Percentiles rank a stretch among this genome's conserved stretches.
Conservation (phyloP, 106 monocot species). For the Dendrobium officinale region DNA sequence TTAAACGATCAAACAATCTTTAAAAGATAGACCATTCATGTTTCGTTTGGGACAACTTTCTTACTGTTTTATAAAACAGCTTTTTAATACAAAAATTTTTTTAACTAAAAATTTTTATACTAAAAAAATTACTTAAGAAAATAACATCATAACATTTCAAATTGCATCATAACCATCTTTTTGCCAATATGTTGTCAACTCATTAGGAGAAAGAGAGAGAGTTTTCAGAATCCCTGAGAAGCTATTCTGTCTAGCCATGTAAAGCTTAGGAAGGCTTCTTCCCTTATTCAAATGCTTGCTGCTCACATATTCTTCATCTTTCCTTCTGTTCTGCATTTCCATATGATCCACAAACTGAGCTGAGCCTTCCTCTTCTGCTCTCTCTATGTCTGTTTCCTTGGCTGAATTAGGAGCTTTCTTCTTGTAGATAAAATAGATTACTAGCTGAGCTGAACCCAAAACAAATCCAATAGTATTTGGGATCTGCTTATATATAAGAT, state of each 20-base stretch:
- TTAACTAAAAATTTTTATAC: too few relatives aligned
- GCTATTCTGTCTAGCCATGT: conserved; percentile 18
- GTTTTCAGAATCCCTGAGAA: conserved; percentile 22
- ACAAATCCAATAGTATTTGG: conserved; percentile 53
- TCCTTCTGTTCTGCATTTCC: background rate
- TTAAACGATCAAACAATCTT: too few relatives aligned
- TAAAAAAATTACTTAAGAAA: too few relatives aligned
- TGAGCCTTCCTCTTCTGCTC: conserved; percentile 4
- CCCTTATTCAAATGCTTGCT: conserved; percentile 10
- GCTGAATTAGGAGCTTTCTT: conserved; percentile 9
- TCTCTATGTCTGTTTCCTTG: conserved; percentile 9
- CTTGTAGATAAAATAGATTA: conserved; percentile 33
- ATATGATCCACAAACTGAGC: background rate
- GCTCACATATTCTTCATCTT: background rate
- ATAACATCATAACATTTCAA: background rate
- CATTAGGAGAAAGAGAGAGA: conserved; percentile 17
- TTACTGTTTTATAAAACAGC: too few relatives aligned
- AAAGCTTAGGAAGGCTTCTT: conserved; percentile 21
- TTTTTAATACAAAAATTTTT: too few relatives aligned
- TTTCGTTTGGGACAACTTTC: too few relatives aligned
- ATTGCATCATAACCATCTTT: background rate
- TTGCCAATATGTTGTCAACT: conserved; percentile 3
- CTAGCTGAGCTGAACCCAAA: conserved; percentile 43
- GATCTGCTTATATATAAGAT: conserved; percentile 17
- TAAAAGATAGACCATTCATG: too few relatives aligned